Percentiles rank a stretch among this genome's conserved stretches.
Evolutionary conservation across 225 moss, liverwort and hornwort species (phyloP).

Genomic region (Polytrichum commune): DNA sequence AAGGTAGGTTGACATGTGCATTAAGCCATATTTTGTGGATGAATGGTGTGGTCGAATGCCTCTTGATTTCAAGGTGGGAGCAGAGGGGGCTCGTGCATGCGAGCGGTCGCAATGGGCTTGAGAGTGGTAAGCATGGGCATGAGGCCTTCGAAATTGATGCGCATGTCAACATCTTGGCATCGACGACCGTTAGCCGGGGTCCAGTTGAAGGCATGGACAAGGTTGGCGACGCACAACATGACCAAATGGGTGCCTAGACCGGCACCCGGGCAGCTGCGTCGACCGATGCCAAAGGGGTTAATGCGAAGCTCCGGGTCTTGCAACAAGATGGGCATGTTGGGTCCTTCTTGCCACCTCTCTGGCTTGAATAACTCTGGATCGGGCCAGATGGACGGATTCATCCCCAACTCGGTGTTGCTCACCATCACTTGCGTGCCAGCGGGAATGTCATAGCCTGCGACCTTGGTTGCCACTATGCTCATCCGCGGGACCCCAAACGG

Average conservation of each 20-base stretch:
- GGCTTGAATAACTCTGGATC: not conserved
- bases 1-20: too few relatives aligned
- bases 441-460: conserved; percentile 1
- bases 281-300: not conserved
- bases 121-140: not conserved
- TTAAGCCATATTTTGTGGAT: too few relatives aligned
- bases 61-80: too few relatives aligned
- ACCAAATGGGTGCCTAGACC: not conserved
- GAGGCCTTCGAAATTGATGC: not conserved
- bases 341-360: not conserved
- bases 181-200: not conserved
- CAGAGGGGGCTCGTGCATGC: not conserved
- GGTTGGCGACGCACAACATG: not conserved
- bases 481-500: conserved; percentile 4
- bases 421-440: not conserved
- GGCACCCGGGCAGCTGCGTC: not conserved
- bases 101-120: not conserved
- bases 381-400: conserved; percentile 1
- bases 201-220: not conserved
- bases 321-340: not conserved
- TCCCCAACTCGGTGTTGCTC: conserved; percentile 2
- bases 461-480: not conserved
- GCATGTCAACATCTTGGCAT: not conserved
- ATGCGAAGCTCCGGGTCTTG: not conserved
- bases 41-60: too few relatives aligned